Base-by-base conservation (phyloP, 805 yeast species). In the Yarrowia divulgata region DNA sequence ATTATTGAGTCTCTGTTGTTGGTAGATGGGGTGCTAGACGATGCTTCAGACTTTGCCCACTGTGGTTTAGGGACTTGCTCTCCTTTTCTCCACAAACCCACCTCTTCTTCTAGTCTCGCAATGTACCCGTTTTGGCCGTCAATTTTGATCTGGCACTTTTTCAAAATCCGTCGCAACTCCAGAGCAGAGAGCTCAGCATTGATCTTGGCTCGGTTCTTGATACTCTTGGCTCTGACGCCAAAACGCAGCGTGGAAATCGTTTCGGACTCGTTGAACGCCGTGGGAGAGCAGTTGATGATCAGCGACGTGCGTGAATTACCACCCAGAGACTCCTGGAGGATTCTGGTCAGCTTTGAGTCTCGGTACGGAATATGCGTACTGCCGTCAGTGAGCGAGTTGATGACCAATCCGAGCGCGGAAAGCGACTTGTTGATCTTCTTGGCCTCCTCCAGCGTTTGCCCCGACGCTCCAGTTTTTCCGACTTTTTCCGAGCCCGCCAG, bases 401-500 rank as follows among this genome's bases (percentile, higher is more conserved):
- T 91, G 16, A 92, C 96, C 76, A 88, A 87, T 3, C 97, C 97
- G 69, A 93, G 81, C 0, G 93, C 84, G 7, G 92, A 87, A 46
- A 91, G 82, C 0, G 97, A 90, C 52, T 87, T 84, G 77, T 93
- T 93, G 73, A 93, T 90, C 71, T 89, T 90, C 74, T 90, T 90
- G 0, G 97, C 92, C 73, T 93, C 97, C 75, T 91, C 93, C 8
- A 90, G 79, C 1, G 88, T 83, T 73, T 86, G 87, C 0, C 95
- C 95, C 0, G 85, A 78, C 0, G 93, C 94, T 2, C 95, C 94
- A 0, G 95, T 87, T 72, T 87, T 89, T 70, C 87, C 87, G 46
- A 88, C 86, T 76, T 88, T 90, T 77, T 93, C 97, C 29, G 94
- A 88, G 7, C 97, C 97, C 0, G 97, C 97, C 72, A 92, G 81